Base-by-base conservation (phyloP, 768 basidiomycete genomes). In the Pilatotrama ljubarskyi region DNA sequence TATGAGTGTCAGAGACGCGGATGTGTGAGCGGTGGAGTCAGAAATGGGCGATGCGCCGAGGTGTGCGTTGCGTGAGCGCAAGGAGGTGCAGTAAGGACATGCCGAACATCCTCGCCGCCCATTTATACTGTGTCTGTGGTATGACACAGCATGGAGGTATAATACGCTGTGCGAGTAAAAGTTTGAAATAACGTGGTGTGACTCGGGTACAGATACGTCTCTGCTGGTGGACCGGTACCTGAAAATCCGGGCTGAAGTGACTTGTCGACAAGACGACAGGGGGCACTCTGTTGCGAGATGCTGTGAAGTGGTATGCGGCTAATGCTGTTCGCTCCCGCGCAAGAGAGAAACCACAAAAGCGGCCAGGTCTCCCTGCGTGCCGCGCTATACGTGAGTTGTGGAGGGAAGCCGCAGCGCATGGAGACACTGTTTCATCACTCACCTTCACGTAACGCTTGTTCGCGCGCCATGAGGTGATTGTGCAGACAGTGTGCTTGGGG, bases 191-290 rank as follows among this genome's bases (percentile, higher is more conserved):
- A 62, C 61, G 61, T 53, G 61, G 55, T 51, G 22, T 57, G 61
- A 62, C 55, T 57, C 61, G 55, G 51, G 26, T 53, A 49, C 49
- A 26, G 8, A 24, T 47, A 46, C 51, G 10, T 22, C 36, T 32
- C 35, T 47, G 25, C 50, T 32, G 32, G 24, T 18, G 29, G 24
- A 42, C 61, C 61, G 61, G 61, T 62, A 41, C 61, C 61, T 62
- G 61, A 62, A 57, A 62, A 62, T 62, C 61, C 61, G 51, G 61
- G 42, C 55, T 52, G 26, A 13, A 17, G 42, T 57, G 51, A 62
- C 55, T 57, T 53, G 55, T 57, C 61, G 61, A 62, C 61, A 62
- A 49, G 55, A 53, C 51, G 43, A 57, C 55, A 57, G 61, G 51
- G 53, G 44, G 55, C 55, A 40, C n/a, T 18, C 52, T 15, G 44